Conservation (phyloP, 2,329 filamentous ascomycete genomes). For the Ophiognomonia clavigignenti-juglandacearum region DNA sequence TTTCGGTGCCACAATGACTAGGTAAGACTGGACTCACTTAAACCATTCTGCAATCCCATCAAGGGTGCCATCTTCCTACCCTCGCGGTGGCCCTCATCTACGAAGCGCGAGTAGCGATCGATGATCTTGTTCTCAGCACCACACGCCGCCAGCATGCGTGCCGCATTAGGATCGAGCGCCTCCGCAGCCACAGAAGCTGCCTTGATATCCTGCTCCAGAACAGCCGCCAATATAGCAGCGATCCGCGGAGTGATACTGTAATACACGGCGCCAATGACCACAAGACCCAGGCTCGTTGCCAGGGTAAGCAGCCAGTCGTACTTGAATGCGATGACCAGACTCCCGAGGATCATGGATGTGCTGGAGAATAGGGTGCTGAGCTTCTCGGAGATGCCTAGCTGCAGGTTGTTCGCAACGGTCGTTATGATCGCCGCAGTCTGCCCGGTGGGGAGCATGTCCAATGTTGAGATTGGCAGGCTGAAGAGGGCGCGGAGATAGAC, state of each 20-base stretch:
- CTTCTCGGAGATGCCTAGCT: slow-evolving; percentile 59
- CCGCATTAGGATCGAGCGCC: slow-evolving; percentile 17
- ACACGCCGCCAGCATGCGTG: slow-evolving; percentile 56
- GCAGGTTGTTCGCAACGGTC: slow-evolving; percentile 55
- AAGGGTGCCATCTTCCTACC: slow-evolving; percentile 42
- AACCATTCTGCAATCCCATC: slow-evolving; percentile 49
- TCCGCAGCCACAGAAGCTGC: slow-evolving; percentile 57
- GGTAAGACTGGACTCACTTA: slow-evolving; percentile 31
- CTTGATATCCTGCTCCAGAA: slow-evolving; percentile 46
- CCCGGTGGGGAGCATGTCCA: slow-evolving; percentile 55
- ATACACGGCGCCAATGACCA: slow-evolving; percentile 49
- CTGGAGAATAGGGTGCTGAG: slow-evolving; percentile 54
- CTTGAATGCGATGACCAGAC: slow-evolving; percentile 49
- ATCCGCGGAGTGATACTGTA: slow-evolving; percentile 48
- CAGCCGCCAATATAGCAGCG: slow-evolving; percentile 42
- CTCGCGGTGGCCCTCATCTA: slow-evolving; percentile 41
- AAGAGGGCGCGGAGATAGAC: slow-evolving; percentile 62
- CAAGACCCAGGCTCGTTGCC: slow-evolving; percentile 49
- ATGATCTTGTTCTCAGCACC: slow-evolving; percentile 53
- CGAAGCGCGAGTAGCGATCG: slow-evolving; percentile 47
- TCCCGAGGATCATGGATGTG: slow-evolving; percentile 44
- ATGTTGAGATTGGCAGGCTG: slow-evolving; percentile 58
- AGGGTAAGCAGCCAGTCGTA: slow-evolving; percentile 56
- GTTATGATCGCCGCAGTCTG: slow-evolving; percentile 59
- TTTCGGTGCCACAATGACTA: neutral